Evolutionary conservation across 1,284 basidiomycete species (phyloP), one percentile per base, ranked within the genome.

Genomic region (Blastosporella zonata): DNA sequence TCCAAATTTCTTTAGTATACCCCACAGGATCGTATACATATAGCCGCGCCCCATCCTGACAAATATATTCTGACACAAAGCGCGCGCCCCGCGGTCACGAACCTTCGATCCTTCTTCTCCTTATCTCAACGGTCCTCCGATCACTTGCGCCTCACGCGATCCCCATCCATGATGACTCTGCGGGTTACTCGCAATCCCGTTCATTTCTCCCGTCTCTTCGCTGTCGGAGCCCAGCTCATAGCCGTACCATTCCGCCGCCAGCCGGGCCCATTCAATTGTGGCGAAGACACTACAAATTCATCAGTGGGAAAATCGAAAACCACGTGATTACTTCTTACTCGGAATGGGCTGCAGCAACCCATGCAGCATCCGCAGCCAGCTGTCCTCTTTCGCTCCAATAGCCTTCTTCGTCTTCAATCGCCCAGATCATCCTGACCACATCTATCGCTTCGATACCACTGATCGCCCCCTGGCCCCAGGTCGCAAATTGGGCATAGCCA

Each of bases 351-450:
- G 77, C 77, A 7, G 81, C 79, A 27, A 84, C 72, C 66, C 70
- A 74, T 12, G 69, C 71, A 6, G 75, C 78, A 57, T 84, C 82
- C 29, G 78, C 78, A 7, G 82, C 81, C 3, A 84, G 67, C 53
- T 73, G 68, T 8, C 82, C 82, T 27, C 81, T 68, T 63, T 81
- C 80, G 58, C 80, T 82, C 69, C 71, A 75, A 54, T 84, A 84
- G 0, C 78, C 79, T 64, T 84, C 82, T 53, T 77, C 69, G 27
- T 77, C 74, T 23, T 75, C 79, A 3, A 82, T 49, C 9, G 62
- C 49, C 82, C 81, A 84, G 18, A 84, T 82, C 42, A 66, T 59
- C 49, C 70, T 67, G 18, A 73, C 75, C 3, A 71, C 55, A 13
- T 67, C 61, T 47, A 79, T 69, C 1, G 81, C 81, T 46, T 81